Base-by-base conservation (phyloP, 768 basidiomycete species). In the Pleurotus citrinopileatus region DNA sequence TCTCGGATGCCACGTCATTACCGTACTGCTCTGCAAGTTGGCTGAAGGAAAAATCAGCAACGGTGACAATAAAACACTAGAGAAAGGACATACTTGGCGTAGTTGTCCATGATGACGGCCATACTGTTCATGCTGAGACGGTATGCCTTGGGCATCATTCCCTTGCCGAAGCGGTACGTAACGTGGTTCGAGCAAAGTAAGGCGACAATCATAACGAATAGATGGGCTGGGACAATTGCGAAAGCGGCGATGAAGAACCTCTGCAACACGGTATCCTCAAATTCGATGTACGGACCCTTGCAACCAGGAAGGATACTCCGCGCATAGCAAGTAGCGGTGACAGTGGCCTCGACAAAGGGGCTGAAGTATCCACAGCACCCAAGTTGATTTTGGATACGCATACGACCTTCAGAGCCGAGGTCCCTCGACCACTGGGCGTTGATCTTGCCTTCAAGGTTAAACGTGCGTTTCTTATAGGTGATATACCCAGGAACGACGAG, bases 111-210 rank as follows among this genome's bases (percentile, higher is more conserved):
- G 65, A 93, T 89, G 50, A 88, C 77, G 2, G 86, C 87, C 85
- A 91, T 88, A 56, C 80, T 84, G 55, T 76, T 79, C 75, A 81
- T 71, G 70, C 83, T 84, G 42, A 92, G 74, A 29, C 89, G 75
- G 67, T 93, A 92, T 12, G 86, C 82, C 74, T 89, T 88, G 54
- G 89, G 90, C 78, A 87, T 90, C 83, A 91, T 84, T 55, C 91
- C 90, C 73, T 91, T 92, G 8, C 89, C 89, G 66, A 92, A 92
- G 48, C 90, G 78, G 65, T 91, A 91, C 19, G 89, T 92, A 65
- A 93, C 83, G 60, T 92, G 90, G 68, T 90, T 91, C 20, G 84
- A 84, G 66, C 87, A 92, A 46, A 92, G 67, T 52, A 92, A 68
- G 12, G 76, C 83, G 1, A 75, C 72, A 56, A 88, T 56, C 61